Percentiles rank a stretch among this genome's conserved stretches.
Conservation (phyloP, 2,329 filamentous ascomycete species). For the Pseudogymnoascus sp. region DNA sequence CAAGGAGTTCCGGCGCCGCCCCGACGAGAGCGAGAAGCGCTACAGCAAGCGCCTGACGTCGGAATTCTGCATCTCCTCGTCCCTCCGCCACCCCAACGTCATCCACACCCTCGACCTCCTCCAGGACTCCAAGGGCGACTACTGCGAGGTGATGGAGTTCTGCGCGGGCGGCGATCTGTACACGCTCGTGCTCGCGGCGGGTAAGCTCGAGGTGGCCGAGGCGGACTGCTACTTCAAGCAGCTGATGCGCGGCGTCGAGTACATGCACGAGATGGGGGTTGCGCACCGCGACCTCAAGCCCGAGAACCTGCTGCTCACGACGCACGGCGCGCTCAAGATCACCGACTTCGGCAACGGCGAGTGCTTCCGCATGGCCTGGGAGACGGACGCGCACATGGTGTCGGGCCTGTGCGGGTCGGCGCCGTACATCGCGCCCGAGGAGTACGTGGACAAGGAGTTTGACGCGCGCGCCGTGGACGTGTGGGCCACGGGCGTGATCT, state of each 20-base stretch:
- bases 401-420: constrained; percentile 93
- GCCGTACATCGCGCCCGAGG: constrained; percentile 94
- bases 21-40: constrained; percentile 91
- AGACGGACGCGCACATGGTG: constrained; percentile 96
- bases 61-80: constrained; percentile 97
- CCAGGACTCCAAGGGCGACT: constrained; percentile 93
- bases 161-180: constrained; percentile 95
- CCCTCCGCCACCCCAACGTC: constrained; percentile 91
- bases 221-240: constrained; percentile 99
- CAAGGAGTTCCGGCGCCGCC: constrained; percentile 92
- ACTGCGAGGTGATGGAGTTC: constrained; percentile 99
- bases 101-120: constrained; percentile 95
- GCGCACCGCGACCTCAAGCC: constrained; percentile 95
- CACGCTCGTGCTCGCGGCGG: constrained; percentile 81
- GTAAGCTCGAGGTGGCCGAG: constrained; percentile 84
- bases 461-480: constrained; percentile 96
- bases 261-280: constrained; percentile 99
- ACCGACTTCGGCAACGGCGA: constrained; percentile 98
- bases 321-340: constrained; percentile 87
- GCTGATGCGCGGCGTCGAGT: constrained; percentile 97
- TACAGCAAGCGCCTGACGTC: constrained; percentile 96
- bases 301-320: constrained; percentile 90
- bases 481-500: constrained; percentile 97
- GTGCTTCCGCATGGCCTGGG: constrained; percentile 99
- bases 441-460: constrained; percentile 92